Conservation (phyloP, 2,329 filamentous ascomycete genomes). For the Plenodomus biglobosus region DNA sequence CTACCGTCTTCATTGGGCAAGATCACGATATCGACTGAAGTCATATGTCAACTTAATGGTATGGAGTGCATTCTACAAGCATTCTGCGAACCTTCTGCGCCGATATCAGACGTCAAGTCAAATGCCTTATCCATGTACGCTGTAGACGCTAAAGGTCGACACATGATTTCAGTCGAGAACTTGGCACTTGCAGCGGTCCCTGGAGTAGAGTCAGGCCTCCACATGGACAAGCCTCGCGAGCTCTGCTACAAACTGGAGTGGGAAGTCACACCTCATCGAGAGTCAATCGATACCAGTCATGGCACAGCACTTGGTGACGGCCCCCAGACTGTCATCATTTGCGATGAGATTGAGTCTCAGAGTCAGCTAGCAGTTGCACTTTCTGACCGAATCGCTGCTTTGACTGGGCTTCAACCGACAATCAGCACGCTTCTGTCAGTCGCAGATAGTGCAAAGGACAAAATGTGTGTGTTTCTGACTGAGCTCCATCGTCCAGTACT, state of each 20-base stretch:
- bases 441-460: constrained; percentile 6
- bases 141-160: constrained; percentile 11
- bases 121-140: constrained; percentile 30
- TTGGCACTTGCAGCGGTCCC: constrained; percentile 25
- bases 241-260: constrained; percentile 34
- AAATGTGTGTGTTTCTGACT: constrained; percentile 20
- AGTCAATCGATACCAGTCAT: background rate
- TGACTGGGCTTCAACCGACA: constrained; percentile 4
- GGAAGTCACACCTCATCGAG: constrained; percentile 14
- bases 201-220: constrained; percentile 8
- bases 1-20: constrained; percentile 30
- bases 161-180: constrained; percentile 25
- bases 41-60: constrained; percentile 1
- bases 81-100: constrained; percentile 12
- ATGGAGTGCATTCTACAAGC: constrained; percentile 13
- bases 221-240: constrained; percentile 15
- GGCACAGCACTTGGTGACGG: background rate
- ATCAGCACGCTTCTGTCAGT: constrained; percentile 2
- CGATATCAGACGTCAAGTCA: constrained; percentile 11
- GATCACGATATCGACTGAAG: constrained; percentile 19
- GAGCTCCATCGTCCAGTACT: constrained; percentile 11
- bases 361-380: constrained; percentile 15
- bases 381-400: constrained; percentile 6
- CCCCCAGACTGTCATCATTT: constrained; percentile 15
- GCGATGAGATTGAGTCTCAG: constrained; percentile 13